Percentiles rank a stretch among this genome's conserved stretches.
Conservation (phyloP, 306 rosid genomes). For the Quercus robur region DNA sequence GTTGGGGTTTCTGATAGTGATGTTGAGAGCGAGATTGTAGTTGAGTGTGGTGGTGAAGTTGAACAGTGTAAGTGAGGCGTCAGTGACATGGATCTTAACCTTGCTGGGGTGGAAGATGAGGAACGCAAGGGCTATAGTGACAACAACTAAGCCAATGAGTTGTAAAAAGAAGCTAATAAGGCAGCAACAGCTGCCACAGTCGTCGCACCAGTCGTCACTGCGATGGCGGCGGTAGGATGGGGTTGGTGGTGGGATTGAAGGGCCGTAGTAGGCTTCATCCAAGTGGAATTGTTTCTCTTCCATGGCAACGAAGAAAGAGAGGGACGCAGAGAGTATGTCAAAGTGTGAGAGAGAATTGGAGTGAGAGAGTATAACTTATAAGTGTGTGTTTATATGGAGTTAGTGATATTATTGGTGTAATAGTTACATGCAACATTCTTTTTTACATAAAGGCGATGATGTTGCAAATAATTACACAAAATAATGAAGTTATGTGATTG, state of each 20-base stretch:
- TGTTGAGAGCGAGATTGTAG: conserved; percentile 45
- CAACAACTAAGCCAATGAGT: conserved; percentile 23
- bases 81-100: conserved; percentile 43
- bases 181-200: conserved; percentile 30
- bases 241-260: conserved; percentile 7
- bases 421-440: not conserved
- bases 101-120: conserved; percentile 53
- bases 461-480: not conserved
- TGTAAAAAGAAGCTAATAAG: conserved; percentile 40
- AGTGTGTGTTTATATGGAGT: not conserved
- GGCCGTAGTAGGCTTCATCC: conserved; percentile 29
- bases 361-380: not conserved
- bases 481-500: not conserved
- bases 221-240: not conserved
- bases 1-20: conserved; percentile 61
- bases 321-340: not conserved
- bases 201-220: not conserved
- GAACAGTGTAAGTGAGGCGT: conserved; percentile 58
- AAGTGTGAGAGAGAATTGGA: not conserved
- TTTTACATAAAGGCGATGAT: not conserved
- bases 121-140: conserved; percentile 25
- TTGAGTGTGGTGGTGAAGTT: conserved; percentile 37
- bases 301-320: conserved; percentile 3
- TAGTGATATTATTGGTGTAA: conserved; percentile 21
- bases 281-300: conserved; percentile 24